Evolutionary conservation across 768 basidiomycete genomes (phyloP), one percentile per base, ranked within the genome.

Genomic region (Tricholoma sp.): DNA sequence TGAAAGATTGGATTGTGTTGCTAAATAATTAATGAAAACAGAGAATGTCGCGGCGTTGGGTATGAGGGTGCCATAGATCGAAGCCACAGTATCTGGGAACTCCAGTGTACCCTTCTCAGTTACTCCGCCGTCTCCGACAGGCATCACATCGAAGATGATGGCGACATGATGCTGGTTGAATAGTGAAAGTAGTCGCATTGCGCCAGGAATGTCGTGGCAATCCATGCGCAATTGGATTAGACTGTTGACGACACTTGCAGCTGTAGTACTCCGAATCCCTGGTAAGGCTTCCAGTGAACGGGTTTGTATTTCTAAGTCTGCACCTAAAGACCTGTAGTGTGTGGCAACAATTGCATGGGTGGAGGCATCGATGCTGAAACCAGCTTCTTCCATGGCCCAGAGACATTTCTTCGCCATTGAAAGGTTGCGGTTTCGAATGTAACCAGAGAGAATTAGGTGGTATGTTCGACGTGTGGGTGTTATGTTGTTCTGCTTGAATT

Each of bases 391-490:
- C 90, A 93, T 92, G 18, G 59, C 57, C 10, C 68, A 70, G n/a
- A 91, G 69, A 60, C 69, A 76, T 29, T 69, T 66, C 67, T 78
- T 81, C 49, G 86, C 86, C 39, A 76, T 75, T 55, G 67, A 61
- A 45, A 91, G 67, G 65, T 90, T 78, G 68, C 78, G 74, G 66
- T 91, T 91, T 63, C 81, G 85, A 55, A 92, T 73, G 66, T 85
- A 79, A 31, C 83, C 86, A 10, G 81, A 76, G 11, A 91, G 70
- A 37, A 91, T 74, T 13, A 87, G 74, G 62, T 90, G 86, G 65
- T 79, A 91, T 3, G 89, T 89, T 61, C 82, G 76, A 39, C 81
- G 76, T 47, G 75, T 79, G 15, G 87, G 87, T 10, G 61, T 59
- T 31, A 86, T 59, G 1, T 72, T 64, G 50, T 76, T 70, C 28